A percentile compares a stretch with the other conserved stretches of the same genome.
These are phyloP conservation scores for Aaosphaeria pasadenensis DNA, from an alignment of 2,329 filamentous ascomycete species.

Conservation along the genomic window DNA sequence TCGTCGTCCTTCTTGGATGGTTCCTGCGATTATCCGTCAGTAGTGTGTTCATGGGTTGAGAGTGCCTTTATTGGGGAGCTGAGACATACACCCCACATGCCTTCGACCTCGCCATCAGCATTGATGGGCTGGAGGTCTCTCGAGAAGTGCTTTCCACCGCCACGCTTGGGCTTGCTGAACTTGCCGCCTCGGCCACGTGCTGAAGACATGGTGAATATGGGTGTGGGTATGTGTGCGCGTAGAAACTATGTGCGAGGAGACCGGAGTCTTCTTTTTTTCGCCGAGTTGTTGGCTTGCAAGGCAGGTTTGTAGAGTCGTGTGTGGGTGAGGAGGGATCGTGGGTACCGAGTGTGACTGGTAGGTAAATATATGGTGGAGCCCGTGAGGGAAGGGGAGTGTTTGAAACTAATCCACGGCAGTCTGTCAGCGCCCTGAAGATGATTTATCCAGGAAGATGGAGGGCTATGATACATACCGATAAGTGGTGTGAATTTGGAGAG, in stretches of 20 bases:
- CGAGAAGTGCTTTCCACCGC: slow-evolving; percentile 96
- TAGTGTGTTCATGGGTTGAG: not conserved
- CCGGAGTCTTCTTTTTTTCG: too few species aligned
- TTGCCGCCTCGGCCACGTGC: slow-evolving; percentile 81
- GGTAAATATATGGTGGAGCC: too few species aligned
- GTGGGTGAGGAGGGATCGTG: too few species aligned
- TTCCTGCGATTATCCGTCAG: not conserved
- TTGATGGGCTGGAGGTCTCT: slow-evolving; percentile 85
- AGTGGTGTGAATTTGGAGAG: too few species aligned
- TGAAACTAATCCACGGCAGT: too few species aligned
- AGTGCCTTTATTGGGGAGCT: not conserved
- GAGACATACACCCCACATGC: slow-evolving; percentile 74
- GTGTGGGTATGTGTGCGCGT: not conserved
- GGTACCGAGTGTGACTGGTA: too few species aligned
- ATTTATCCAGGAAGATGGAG: too few species aligned
- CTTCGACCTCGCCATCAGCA: slow-evolving; percentile 80
- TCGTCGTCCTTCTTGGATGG: slow-evolving; percentile 46
- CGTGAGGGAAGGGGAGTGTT: too few species aligned
- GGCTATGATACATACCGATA: too few species aligned
- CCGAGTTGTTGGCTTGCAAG: too few species aligned
- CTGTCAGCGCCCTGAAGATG: too few species aligned
- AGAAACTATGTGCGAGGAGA: not conserved
- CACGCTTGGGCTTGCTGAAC: slow-evolving; percentile 88
- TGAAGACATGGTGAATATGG: slow-evolving; percentile 48
- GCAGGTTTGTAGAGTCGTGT: too few species aligned